Evolutionary conservation across 2,329 filamentous ascomycete species (phyloP), one percentile per base, ranked within the genome.

Genomic region (Fusarium clavum): DNA sequence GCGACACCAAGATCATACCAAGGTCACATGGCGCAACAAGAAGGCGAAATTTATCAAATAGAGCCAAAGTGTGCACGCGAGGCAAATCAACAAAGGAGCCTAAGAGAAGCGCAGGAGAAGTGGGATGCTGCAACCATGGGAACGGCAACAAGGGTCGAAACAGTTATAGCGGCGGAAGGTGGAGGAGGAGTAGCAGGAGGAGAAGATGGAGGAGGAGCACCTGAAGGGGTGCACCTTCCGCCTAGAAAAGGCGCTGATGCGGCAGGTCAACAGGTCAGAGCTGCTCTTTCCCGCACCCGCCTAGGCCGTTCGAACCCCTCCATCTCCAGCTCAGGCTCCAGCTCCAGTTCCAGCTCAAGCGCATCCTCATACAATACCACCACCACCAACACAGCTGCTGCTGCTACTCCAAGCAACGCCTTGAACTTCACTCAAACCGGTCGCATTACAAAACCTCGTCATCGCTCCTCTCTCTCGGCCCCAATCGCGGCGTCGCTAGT

Each of bases 381-480:
- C 59, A 56, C 55, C 63, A 53, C 46, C 46, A 48, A 20, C 61
- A 53, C 41, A 41, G 14, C 38, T 38, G 14, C 49, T 48, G 32
- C 47, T 46, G 7, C 61, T 34, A 18, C 40, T 18, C 40, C 24
- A 12, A 44, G 6, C 56, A 69, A 69, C 40, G 38, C 22, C 32
- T 41, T 64, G 53, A 66, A 57, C 57, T 58, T 72, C 41, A 74
- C 69, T 16, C 74, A 76, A 45, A 61, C 65, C 9, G 75, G 76
- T 27, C 73, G 76, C 63, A 68, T 77, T 58, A 72, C 67, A 49
- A 77, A 77, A 61, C 46, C 64, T 30, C 64, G 71, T 20, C 75
- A 76, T 48, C 67, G 67, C 7, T 59, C 63, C 16, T 70, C 70
- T 46, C 67, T 67, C 29, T 74, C 72, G 3, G 64, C 67, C 38